A percentile compares a stretch with the other conserved stretches of the same genome.
Conservation (phyloP, 2,329 filamentous ascomycete species). For the Mycosphaerelloides madeirae region DNA sequence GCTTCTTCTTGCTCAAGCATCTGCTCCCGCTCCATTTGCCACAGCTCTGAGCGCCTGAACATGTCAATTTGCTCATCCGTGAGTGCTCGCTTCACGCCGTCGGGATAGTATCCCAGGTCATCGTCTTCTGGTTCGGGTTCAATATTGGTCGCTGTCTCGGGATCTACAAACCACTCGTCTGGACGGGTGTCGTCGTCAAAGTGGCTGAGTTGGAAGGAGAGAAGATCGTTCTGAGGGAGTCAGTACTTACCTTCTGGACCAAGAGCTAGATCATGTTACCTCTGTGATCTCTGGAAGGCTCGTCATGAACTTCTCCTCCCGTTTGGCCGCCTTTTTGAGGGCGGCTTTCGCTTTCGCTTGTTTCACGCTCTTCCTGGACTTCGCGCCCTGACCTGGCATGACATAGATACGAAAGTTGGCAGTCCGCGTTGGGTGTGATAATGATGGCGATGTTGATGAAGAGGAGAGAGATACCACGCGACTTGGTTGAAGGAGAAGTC, state of each 20-base stretch:
- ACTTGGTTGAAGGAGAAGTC: too few relatives aligned
- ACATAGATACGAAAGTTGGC: not conserved
- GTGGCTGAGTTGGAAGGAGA: constrained; percentile 40
- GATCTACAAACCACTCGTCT: constrained; percentile 29
- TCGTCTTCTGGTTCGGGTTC: constrained; percentile 46
- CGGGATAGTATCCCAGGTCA: constrained; percentile 75
- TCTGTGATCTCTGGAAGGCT: constrained; percentile 26
- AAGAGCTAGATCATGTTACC: constrained; percentile 20
- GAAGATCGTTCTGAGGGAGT: constrained; percentile 39
- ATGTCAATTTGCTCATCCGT: constrained; percentile 89
- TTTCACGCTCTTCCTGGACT: constrained; percentile 2
- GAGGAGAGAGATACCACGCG: too few relatives aligned
- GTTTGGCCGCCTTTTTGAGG: constrained; percentile 11
- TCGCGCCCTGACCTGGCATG: constrained; percentile 5
- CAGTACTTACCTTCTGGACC: constrained; percentile 29
- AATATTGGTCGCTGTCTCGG: constrained; percentile 23
- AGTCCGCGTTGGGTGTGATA: too few relatives aligned
- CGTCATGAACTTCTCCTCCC: constrained; percentile 13
- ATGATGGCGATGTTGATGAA: too few relatives aligned
- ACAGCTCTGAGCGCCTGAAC: constrained; percentile 83
- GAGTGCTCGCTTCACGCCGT: constrained; percentile 81
- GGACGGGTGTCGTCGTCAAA: constrained; percentile 38
- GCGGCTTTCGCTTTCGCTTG: constrained; percentile 1
- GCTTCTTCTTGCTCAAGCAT: constrained; percentile 14
- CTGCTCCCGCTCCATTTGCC: constrained; percentile 58